Base-by-base conservation (phyloP, 306 rosid genomes). In the Crotalaria pallida region DNA sequence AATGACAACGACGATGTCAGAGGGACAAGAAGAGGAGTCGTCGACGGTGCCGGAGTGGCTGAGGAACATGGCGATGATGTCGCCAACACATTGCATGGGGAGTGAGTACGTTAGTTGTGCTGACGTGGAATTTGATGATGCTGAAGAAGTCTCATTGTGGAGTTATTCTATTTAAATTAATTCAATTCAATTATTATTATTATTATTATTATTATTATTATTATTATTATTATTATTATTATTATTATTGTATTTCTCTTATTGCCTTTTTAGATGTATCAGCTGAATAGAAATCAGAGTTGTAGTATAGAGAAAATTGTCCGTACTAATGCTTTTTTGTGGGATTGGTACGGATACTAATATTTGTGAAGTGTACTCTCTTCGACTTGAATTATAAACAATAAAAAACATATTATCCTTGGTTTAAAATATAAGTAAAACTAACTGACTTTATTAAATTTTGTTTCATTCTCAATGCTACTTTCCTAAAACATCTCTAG, bases 121-220 rank as follows among this genome's bases (percentile, higher is more conserved):
- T 67, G 88, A 84, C 83, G 29, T 60, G 85, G 93, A 83, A 5
- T n/a, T 18, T 34, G 55, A 68, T 43, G 43, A 68, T 22, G 72
- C 61, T 71, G 87, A 86, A 6, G 86, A 86, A 8, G 62, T 88
- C 60, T 74, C 88, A 34, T 51, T 88, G 36, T 86, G 96, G 96
- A 88, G 83, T 71, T 75, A 69, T 59, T 88, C 83, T 21, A 41
- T 73, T 36, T 82, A 10, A 38, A 9, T 38, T 8, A 34, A 34
- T 33, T 33, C 9, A 3, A 33, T 5, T n/a, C n/a, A 5, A 33
- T 33, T 7, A 2, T 1, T 10, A 8, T 38, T 38, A 3, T 27
- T 0, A 26, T n/a, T n/a, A n/a, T n/a, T n/a, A n/a, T n/a, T n/a
- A n/a, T n/a, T n/a, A n/a, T n/a, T n/a, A n/a, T n/a, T n/a, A n/a